phyloP scores from a whole-genome alignment of 2,329 filamentous ascomycete species.

The Aspergillus tanneri region DNA sequence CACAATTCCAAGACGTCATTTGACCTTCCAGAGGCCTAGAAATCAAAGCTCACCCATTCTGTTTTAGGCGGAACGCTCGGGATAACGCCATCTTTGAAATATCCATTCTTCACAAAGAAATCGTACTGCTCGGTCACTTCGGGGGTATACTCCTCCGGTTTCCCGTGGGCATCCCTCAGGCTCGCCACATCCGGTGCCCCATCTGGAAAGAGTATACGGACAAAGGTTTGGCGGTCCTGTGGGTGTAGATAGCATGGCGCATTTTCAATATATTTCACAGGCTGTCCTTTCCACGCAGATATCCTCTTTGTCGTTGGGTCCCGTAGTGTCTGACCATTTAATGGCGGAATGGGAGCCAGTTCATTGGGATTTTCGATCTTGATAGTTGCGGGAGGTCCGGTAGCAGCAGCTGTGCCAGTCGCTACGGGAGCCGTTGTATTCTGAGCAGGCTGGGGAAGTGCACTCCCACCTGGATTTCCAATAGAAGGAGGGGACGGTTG shows the following conservation, averaged over 20 bases:
- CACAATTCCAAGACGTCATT: too few species aligned
- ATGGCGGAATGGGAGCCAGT: slow-evolving; percentile 37
- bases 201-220: slow-evolving; percentile 70
- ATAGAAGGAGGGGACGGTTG: too few species aligned
- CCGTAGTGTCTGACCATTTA: slow-evolving; percentile 38
- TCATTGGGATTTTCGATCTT: slow-evolving; percentile 28
- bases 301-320: slow-evolving; percentile 45
- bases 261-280: slow-evolving; percentile 58
- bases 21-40: too few species aligned
- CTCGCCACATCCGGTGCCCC: slow-evolving; percentile 59
- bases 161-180: slow-evolving; percentile 52
- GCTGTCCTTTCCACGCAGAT: slow-evolving; percentile 62
- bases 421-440: too few species aligned
- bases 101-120: slow-evolving; percentile 62
- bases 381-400: slow-evolving; percentile 30
- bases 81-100: slow-evolving; percentile 69
- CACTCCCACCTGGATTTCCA: too few species aligned
- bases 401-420: slow-evolving; percentile 26
- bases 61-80: slow-evolving; percentile 74
- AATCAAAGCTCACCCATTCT: slow-evolving; percentile 73
- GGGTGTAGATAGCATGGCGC: slow-evolving; percentile 53
- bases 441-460: too few species aligned
- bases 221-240: slow-evolving; percentile 56
- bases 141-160: slow-evolving; percentile 51
- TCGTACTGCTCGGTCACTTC: slow-evolving; percentile 62